Evolutionary conservation across 2,329 filamentous ascomycete genomes (phyloP).

Genomic region (Thielaviopsis ethacetica): DNA sequence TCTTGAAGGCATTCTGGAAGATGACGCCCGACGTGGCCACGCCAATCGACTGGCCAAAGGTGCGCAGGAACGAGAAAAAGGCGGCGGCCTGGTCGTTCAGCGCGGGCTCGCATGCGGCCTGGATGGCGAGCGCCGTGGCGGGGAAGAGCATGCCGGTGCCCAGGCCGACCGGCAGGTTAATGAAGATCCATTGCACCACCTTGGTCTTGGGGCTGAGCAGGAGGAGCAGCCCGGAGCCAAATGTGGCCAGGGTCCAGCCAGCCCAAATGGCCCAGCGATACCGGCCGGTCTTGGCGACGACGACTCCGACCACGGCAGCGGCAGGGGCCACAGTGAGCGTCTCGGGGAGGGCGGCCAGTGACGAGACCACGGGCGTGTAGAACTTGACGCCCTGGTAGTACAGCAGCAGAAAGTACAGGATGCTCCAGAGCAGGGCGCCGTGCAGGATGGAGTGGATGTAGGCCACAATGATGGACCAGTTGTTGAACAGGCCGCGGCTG

Average conservation of each 20-base stretch:
- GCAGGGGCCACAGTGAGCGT: conserved; percentile 48
- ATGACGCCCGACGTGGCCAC: conserved; percentile 38
- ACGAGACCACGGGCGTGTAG: conserved; percentile 35
- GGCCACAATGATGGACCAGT: conserved; percentile 30
- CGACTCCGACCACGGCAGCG: conserved; percentile 36
- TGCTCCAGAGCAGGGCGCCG: conserved; percentile 36
- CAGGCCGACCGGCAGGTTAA: conserved; percentile 42
- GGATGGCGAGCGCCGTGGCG: conserved; percentile 44
- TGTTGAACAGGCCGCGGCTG: conserved; percentile 27
- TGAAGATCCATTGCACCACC: conserved; percentile 38
- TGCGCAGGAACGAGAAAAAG: conserved; percentile 43
- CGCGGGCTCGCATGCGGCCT: conserved; percentile 34
- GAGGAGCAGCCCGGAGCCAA: conserved; percentile 40
- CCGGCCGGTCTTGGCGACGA: conserved; percentile 36
- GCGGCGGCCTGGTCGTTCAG: conserved; percentile 40
- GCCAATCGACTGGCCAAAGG: conserved; percentile 17
- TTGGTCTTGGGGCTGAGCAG: conserved; percentile 31
- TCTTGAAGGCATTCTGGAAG: conserved; percentile 49
- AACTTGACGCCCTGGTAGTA: conserved; percentile 36
- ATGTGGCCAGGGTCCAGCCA: conserved; percentile 43
- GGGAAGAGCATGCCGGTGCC: conserved; percentile 51
- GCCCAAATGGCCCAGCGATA: conserved; percentile 45
- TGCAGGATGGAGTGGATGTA: conserved; percentile 39
- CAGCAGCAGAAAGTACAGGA: conserved; percentile 36
- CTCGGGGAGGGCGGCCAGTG: conserved; percentile 40